Base-by-base conservation (phyloP, 2,329 filamentous ascomycete genomes). In the Diaporthe caulivora region DNA sequence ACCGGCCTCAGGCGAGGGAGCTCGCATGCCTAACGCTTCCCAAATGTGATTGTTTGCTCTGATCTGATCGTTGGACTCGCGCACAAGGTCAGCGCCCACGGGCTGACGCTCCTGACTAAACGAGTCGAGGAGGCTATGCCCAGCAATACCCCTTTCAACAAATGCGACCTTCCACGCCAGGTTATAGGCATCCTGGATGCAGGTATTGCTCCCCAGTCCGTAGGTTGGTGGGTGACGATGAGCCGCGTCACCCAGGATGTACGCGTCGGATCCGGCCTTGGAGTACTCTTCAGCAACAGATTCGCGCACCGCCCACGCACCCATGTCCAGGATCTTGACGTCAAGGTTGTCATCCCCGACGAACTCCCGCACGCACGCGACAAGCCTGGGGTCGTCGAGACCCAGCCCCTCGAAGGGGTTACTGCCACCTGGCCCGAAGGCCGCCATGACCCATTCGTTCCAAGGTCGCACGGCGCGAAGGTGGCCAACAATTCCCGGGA, bases 391-490 rank as follows among this genome's bases (percentile, higher is more conserved):
- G 17, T 40, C 40, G 21, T 73, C 65, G 17, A 31, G 26, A 26
- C 21, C 49, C 24, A 73, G 9, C 7, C 29, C 65, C 34, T 64
- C 53, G 65, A 73, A 73, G 10, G 71, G 64, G 31, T 87, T 82
- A 3, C 51, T 67, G 11, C 24, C 24, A 9, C 54, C 54, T 1
- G 71, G 64, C 1, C 31, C 40, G 17, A 60, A 4, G 3, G 53
- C 83, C 18, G 87, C 80, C 9, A 89, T 78, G 69, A 87, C 82
- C 88, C 88, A 91, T 79, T 91, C 85, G 75, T 86, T 78, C 89
- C 89, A 91, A 0, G 89, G 86, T 79, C 87, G 88, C 17, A 91
- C 87, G 86, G 91, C 88, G 34, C 89, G 82, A 3, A 85, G 74
- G 88, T 80, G 10, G 78, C 79, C 51, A 80, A 80, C 82, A 84